phyloP scores from a whole-genome alignment of 139 green algal genomes.

The Desmodesmus armatus region DNA sequence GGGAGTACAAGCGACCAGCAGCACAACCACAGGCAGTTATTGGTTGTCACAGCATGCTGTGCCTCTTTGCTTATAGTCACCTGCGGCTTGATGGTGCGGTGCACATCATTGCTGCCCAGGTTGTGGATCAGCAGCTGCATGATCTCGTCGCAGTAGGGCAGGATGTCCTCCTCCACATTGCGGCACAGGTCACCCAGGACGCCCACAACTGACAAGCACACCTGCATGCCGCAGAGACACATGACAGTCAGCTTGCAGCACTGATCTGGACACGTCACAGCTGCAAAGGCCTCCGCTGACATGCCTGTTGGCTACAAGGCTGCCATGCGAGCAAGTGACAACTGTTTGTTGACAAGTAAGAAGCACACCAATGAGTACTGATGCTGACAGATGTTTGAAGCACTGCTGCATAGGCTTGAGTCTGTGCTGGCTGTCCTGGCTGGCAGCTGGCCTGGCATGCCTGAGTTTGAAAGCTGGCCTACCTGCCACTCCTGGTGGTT shows the following conservation, averaged over 20 bases:
- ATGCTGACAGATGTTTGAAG: too few species aligned
- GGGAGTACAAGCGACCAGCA: not conserved
- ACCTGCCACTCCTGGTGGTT: constrained; percentile 89
- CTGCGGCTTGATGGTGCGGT: constrained; percentile 94
- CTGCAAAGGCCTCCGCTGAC: too few species aligned
- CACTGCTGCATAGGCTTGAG: too few species aligned
- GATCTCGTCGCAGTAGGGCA: constrained; percentile 87
- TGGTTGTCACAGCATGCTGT: not conserved
- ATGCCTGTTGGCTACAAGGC: too few species aligned
- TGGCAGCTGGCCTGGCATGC: too few species aligned
- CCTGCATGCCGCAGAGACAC: constrained; percentile 56
- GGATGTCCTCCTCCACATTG: constrained; percentile 83
- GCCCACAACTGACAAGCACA: constrained; percentile 88
- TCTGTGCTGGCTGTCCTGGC: too few species aligned
- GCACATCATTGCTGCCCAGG: constrained; percentile 76
- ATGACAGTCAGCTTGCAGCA: too few species aligned
- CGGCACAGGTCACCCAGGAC: constrained; percentile 93
- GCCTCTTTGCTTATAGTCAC: not conserved
- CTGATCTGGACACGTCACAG: too few species aligned
- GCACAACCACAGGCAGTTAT: not conserved
- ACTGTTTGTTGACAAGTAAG: too few species aligned
- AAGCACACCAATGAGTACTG: too few species aligned
- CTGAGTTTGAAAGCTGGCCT: too few species aligned
- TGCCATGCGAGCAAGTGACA: too few species aligned
- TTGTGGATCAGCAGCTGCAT: constrained; percentile 79